These are phyloP conservation scores for Musa troglodytarum DNA, from an alignment of 176 grass and related monocot species.

Conservation along the genomic window DNA sequence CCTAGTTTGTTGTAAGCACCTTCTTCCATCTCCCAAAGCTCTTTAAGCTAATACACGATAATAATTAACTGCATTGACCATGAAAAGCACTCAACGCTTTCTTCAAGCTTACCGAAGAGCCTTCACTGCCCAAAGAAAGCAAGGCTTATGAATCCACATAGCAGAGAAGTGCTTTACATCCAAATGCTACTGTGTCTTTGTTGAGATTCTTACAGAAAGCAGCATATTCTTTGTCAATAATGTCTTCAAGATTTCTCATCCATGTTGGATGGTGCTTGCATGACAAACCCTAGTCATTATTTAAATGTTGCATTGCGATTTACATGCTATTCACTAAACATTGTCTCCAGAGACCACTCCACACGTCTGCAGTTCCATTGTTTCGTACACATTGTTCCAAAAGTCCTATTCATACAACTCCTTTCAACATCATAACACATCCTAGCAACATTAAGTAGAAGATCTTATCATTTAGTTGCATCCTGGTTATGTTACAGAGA, in stretches of 20 bases:
- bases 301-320: too few relatives aligned
- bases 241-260: background rate
- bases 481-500: background rate
- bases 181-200: background rate
- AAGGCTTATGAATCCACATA: too few relatives aligned
- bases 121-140: too few relatives aligned
- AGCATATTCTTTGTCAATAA: background rate
- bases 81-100: too few relatives aligned
- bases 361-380: background rate
- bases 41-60: too few relatives aligned
- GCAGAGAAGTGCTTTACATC: background rate
- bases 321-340: background rate
- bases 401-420: background rate
- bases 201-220: background rate
- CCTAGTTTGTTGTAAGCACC: too few relatives aligned
- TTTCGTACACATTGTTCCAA: background rate
- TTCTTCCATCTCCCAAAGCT: too few relatives aligned
- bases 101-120: too few relatives aligned
- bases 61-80: too few relatives aligned
- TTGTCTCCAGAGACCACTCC: background rate
- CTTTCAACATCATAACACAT: background rate
- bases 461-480: background rate
- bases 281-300: background rate
- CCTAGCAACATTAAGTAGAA: background rate
- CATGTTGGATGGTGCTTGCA: background rate